A percentile compares a stretch with the other conserved stretches of the same genome.
These are phyloP conservation scores for Paramecium biaurelia DNA, from an alignment of 73 alveolate species.

Conservation along the genomic window DNA sequence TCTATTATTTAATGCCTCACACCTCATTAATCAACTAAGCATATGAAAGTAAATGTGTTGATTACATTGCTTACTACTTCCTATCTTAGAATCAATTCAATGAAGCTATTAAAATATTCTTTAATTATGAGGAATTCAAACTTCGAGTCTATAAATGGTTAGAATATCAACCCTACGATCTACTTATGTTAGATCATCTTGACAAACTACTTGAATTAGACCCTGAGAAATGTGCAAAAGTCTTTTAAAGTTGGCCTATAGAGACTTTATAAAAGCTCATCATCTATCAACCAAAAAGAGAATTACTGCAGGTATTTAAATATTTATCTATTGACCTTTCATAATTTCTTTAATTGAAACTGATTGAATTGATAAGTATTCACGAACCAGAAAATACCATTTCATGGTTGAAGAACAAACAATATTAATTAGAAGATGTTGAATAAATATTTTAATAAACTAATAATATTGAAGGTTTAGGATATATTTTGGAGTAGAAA, in stretches of 20 bases:
- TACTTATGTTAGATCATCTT: background rate
- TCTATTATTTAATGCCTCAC: slow-evolving; percentile 37
- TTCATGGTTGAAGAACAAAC: background rate
- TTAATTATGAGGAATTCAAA: background rate
- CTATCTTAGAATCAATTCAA: background rate
- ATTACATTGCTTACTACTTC: background rate
- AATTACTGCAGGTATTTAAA: background rate
- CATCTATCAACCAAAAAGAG: background rate
- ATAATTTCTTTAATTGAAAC: background rate
- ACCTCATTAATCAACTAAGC: background rate
- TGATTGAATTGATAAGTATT: background rate
- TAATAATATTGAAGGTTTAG: slow-evolving; percentile 21
- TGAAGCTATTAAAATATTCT: background rate
- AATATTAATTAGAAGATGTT: background rate
- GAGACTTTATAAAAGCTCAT: background rate
- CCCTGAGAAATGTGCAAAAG: slow-evolving; percentile 9
- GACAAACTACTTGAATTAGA: background rate
- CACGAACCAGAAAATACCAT: slow-evolving; percentile 20
- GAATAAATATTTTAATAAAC: background rate
- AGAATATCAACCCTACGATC: background rate
- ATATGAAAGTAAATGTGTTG: background rate
- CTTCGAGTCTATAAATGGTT: slow-evolving; percentile 20
- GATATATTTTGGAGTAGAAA: background rate
- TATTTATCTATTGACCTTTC: background rate
- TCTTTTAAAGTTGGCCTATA: background rate